phyloP scores from a whole-genome alignment of 129 eudicot species.

The Gnaphalium uliginosum region DNA sequence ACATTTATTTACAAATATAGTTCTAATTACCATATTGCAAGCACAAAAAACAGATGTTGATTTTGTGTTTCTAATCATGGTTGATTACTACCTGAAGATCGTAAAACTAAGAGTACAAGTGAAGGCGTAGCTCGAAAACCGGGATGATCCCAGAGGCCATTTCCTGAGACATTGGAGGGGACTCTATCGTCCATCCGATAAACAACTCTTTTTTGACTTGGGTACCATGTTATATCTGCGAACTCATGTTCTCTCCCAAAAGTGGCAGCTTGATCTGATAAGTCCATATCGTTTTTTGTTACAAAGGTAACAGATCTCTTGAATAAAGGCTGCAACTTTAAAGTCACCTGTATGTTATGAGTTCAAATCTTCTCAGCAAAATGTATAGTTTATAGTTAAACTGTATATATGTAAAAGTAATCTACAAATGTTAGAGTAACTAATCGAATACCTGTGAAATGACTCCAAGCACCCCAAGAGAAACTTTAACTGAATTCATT shows the following conservation, averaged over 20 bases:
- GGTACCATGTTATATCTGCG: constrained; percentile 56
- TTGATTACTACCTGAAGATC: constrained; percentile 46
- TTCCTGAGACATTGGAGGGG: constrained; percentile 44
- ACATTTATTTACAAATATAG: neutral
- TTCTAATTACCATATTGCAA: neutral
- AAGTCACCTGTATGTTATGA: constrained; percentile 51
- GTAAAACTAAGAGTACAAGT: constrained; percentile 36
- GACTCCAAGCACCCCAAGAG: constrained; percentile 83
- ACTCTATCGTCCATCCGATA: constrained; percentile 72
- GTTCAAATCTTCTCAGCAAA: neutral
- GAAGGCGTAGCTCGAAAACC: constrained; percentile 65
- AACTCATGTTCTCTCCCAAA: constrained; percentile 68
- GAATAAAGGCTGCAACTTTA: constrained; percentile 67
- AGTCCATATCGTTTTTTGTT: constrained; percentile 45
- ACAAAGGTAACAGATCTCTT: constrained; percentile 63
- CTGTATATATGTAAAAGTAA: neutral
- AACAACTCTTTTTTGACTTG: constrained; percentile 46
- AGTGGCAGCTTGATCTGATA: constrained; percentile 48
- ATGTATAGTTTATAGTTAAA: neutral
- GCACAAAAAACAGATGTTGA: neutral
- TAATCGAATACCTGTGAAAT: constrained; percentile 37
- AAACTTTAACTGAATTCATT: neutral
- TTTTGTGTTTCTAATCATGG: neutral
- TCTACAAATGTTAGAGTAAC: neutral
- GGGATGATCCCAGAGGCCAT: constrained; percentile 57